Conservation (phyloP, 129 eudicot species). For the Chrysanthemum lavandulifolium region DNA sequence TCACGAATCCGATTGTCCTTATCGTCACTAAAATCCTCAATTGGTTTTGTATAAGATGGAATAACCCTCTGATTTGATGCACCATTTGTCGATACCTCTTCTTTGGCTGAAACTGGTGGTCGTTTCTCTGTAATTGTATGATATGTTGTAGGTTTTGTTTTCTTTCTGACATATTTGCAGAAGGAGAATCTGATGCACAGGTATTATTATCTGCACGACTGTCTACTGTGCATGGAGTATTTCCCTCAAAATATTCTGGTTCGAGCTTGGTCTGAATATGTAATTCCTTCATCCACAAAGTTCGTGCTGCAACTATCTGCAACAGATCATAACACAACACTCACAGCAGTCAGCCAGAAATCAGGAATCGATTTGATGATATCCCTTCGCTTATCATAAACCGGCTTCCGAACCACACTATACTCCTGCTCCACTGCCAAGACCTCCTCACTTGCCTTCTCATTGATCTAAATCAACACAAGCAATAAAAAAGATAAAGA, state of each 20-base stretch:
- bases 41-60: too few species aligned
- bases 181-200: conserved; percentile 32
- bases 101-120: too few species aligned
- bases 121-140: too few species aligned
- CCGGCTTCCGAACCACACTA: conserved; percentile 1
- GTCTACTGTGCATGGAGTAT: conserved; percentile 24
- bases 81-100: too few species aligned
- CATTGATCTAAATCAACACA: conserved; percentile 2
- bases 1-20: too few species aligned
- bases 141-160: conserved; percentile 22
- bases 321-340: conserved; percentile 9
- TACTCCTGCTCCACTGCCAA: conserved; percentile 10
- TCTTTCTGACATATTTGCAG: conserved; percentile 20
- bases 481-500: background rate
- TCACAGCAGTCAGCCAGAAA: conserved; percentile 12
- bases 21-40: too few species aligned
- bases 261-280: conserved; percentile 53
- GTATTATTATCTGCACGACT: conserved; percentile 36
- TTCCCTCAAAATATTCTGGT: conserved; percentile 29
- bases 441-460: conserved; percentile 11
- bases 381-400: background rate
- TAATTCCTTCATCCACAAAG: conserved; percentile 86
- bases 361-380: conserved; percentile 10
- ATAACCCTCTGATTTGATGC: too few species aligned
- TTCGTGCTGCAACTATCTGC: conserved; percentile 69